Evolutionary conservation across 2,329 filamentous ascomycete species (phyloP).

Genomic region (Plenodomus tracheiphilus): DNA sequence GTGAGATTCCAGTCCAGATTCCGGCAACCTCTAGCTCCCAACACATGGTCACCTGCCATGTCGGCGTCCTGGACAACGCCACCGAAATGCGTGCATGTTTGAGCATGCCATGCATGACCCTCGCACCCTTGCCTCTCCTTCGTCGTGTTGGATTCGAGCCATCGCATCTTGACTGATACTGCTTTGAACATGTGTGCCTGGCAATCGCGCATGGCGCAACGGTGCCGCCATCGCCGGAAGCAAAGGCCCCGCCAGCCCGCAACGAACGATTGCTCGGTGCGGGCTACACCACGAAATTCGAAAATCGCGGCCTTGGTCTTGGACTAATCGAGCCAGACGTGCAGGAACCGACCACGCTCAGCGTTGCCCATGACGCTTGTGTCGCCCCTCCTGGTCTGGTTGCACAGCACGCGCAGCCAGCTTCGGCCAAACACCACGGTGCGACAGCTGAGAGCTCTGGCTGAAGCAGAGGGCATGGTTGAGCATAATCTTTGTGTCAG

Average conservation of each 20-base stretch:
- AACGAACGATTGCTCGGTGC: slow-evolving; percentile 29
- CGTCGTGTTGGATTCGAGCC: not conserved
- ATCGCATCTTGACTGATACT: not conserved
- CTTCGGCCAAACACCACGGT: not conserved
- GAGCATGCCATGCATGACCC: not conserved
- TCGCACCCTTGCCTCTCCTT: not conserved
- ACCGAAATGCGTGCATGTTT: not conserved
- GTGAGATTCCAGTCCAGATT: not conserved
- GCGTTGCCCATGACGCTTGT: slow-evolving; percentile 22
- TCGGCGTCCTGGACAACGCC: not conserved
- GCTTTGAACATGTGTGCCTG: slow-evolving; percentile 1
- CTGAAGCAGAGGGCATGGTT: slow-evolving; percentile 5
- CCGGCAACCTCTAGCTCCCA: not conserved
- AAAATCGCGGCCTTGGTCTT: slow-evolving; percentile 23
- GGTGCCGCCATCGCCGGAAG: slow-evolving; percentile 19
- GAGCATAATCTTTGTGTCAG: slow-evolving; percentile 3
- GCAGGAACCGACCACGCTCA: slow-evolving; percentile 31
- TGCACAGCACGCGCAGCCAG: slow-evolving; percentile 16
- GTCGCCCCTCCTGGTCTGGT: slow-evolving; percentile 17
- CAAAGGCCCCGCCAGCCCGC: slow-evolving; percentile 19
- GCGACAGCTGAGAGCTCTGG: slow-evolving; percentile 7
- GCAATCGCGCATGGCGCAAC: slow-evolving; percentile 9
- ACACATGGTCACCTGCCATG: not conserved
- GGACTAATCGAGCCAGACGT: slow-evolving; percentile 37
- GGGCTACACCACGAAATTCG: slow-evolving; percentile 29